Conservation (phyloP, 2,329 filamentous ascomycete species). For the Westerdykella aurantiaca region DNA sequence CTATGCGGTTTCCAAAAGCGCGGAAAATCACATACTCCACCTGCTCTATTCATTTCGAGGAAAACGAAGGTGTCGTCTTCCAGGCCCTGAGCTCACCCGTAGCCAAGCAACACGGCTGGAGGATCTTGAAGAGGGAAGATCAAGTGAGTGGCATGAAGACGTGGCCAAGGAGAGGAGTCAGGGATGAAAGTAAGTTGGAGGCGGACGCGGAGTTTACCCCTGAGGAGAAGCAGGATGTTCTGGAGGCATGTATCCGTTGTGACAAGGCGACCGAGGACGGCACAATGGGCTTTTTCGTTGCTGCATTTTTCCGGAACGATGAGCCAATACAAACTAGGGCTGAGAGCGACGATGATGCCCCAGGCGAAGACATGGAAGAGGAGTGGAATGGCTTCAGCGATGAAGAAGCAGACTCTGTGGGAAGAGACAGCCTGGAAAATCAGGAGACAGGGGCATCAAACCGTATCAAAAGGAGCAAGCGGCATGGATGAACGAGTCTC, state of each 20-base stretch:
- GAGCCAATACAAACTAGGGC: constrained; percentile 1
- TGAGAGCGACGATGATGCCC: constrained; percentile 1
- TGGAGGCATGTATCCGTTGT: constrained; percentile 74
- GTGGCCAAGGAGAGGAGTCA: constrained; percentile 60
- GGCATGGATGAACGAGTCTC: no score
- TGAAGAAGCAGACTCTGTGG: constrained; percentile 8
- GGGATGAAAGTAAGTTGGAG: constrained; percentile 37
- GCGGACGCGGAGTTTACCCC: constrained; percentile 47
- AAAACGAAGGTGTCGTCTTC: constrained; percentile 83
- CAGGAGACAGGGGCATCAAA: no score
- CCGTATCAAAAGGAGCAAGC: no score
- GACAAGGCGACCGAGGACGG: constrained; percentile 75
- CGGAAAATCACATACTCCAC: constrained; percentile 82
- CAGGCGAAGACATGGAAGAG: constrained; percentile 22
- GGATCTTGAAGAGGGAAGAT: constrained; percentile 61
- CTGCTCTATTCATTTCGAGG: constrained; percentile 78
- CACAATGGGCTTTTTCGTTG: constrained; percentile 94
- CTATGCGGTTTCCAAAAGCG: constrained; percentile 66
- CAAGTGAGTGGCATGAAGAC: constrained; percentile 70
- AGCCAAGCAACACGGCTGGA: constrained; percentile 67
- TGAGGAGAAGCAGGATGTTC: constrained; percentile 37
- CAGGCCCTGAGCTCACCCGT: constrained; percentile 62
- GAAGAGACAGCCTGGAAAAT: no score
- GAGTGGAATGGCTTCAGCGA: constrained; percentile 44
- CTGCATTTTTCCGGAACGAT: constrained; percentile 66